Evolutionary conservation across 2,329 filamentous ascomycete species (phyloP), one percentile per base, ranked within the genome.

Genomic region (Diatrype stigma): DNA sequence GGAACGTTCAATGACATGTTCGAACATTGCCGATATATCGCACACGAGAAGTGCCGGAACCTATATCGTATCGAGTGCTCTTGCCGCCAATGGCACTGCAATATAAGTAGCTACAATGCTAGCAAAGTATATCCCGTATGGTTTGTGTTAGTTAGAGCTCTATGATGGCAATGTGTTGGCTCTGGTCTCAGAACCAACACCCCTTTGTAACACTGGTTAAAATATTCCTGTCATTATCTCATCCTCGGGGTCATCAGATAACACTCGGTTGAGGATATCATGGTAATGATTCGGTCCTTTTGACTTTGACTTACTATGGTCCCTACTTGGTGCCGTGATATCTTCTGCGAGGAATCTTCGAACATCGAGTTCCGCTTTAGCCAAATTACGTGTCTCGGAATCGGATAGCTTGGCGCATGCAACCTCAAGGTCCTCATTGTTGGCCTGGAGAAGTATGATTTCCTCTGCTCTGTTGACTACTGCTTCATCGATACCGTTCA

Each of bases 381-480:
- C 77, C n/a, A 96, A 73, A 35, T 81, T 79, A n/a, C 71, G 67
- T 48, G 77, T 76, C 61, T 96, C 90, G 3, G 74, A 72, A 0
- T 74, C 70, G 0, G 84, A 83, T 56, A 95, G 72, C 42, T 76
- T 78, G 4, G 87, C 82, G 67, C 89, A 96, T 19, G 84, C 81
- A 28, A 82, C 78, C 6, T 86, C 80, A 2, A 97, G 73, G 66
- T 96, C 89, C 62, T 93, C 87, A 6, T 90, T 89, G 47, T 78
- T 81, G 16, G 82, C 81, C 32, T 87, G 75, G 16, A 94, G 73
- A 6, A 82, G 67, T 21, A 87, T 82, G 34, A 99, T 77, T 7
- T 85, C 79, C 56, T 90, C 86, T 0, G 93, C 91, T 50, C 92
- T 82, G 16, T 86, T 73, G 6, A 96, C 79, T 10, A 97, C 81